Percentiles rank a stretch among this genome's conserved stretches.
Evolutionary conservation across 1,284 basidiomycete species (phyloP).

Genomic region (Moesziomyces sp.): DNA sequence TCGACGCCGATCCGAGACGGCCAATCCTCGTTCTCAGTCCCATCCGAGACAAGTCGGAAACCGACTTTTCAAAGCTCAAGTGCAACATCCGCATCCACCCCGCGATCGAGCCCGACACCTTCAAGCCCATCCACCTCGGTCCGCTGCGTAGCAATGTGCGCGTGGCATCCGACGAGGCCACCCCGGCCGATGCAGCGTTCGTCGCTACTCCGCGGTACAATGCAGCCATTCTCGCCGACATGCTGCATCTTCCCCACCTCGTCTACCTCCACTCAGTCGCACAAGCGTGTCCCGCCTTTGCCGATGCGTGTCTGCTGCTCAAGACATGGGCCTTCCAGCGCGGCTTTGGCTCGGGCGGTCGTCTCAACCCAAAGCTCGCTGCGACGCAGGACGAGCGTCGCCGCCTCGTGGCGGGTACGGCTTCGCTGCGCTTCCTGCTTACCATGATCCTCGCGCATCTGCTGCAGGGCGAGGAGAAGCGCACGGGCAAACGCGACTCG

Average conservation of each 20-base stretch:
- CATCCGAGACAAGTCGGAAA: constrained; percentile 71
- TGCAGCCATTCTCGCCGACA: constrained; percentile 76
- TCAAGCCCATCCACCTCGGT: constrained; percentile 75
- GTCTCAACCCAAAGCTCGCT: constrained; percentile 66
- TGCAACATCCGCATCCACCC: constrained; percentile 81
- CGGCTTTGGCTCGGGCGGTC: constrained; percentile 73
- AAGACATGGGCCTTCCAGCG: constrained; percentile 91
- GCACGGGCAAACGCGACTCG: constrained; percentile 31
- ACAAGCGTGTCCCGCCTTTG: constrained; percentile 75
- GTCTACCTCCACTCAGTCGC: constrained; percentile 77
- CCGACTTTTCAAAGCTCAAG: constrained; percentile 78
- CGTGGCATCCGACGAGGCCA: constrained; percentile 25
- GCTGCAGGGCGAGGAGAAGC: constrained; percentile 66
- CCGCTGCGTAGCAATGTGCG: constrained; percentile 74
- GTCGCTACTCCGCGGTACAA: constrained; percentile 81
- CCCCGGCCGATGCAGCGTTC: constrained; percentile 8
- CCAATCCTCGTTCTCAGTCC: constrained; percentile 77
- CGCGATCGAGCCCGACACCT: constrained; percentile 75
- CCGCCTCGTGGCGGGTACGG: constrained; percentile 55
- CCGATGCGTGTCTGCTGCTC: constrained; percentile 81
- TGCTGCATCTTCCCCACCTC: constrained; percentile 76
- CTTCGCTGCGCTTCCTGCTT: constrained; percentile 76
- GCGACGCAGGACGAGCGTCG: constrained; percentile 19
- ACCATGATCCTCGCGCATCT: constrained; percentile 67
- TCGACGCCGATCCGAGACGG: constrained; percentile 76